Evolutionary conservation across 192 early-diverging fungal genomes (phyloP), one percentile per base, ranked within the genome.

Genomic region (Coemansia erecta): DNA sequence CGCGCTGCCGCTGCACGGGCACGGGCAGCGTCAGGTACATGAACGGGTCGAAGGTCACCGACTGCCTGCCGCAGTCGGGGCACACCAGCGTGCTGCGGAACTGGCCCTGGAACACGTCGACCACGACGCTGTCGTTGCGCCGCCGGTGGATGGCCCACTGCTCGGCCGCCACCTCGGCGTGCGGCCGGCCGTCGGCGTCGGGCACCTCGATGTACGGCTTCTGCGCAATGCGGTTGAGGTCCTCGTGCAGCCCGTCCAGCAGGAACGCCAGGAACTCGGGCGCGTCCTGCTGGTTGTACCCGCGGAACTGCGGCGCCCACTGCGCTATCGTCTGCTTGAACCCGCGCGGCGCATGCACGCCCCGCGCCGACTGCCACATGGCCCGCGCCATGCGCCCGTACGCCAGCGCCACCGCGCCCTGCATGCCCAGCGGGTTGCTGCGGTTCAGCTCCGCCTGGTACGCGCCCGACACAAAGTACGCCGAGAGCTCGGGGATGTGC

Each of bases 221-320:
- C 45, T 87, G 83, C 45, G 75, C 45, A 39, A 94, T 90, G 13
- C 91, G 81, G 66, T 94, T 93, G 43, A 94, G 73, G 41, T 94
- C 92, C 62, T 94, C 92, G 63, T 94, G 92, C 46, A 94, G 65
- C 0, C 91, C 90, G 64, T 94, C 92, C 17, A 94, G 74, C 28
- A 94, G 70, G 42, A 86, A 93, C 14, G 82, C 84, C 41, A 93
- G 70, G 11, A 94, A 83, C 77, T 94, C 92, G 60, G 90, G 91
- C 24, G 91, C 90, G 68, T 94, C 89, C 59, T 91, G 90, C 65
- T 93, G 91, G 48, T 85, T 81, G 67, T 91, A 92, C 8, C 92
- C 90, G 60, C 73, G 73, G 53, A 81, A 83, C 70, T 78, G 72
- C 18, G 68, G 63, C 42, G 75, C 76, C 61, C 73, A 75, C 49